Evolutionary conservation across 2,329 filamentous ascomycete genomes (phyloP).

Genomic region (Alternaria longipes): DNA sequence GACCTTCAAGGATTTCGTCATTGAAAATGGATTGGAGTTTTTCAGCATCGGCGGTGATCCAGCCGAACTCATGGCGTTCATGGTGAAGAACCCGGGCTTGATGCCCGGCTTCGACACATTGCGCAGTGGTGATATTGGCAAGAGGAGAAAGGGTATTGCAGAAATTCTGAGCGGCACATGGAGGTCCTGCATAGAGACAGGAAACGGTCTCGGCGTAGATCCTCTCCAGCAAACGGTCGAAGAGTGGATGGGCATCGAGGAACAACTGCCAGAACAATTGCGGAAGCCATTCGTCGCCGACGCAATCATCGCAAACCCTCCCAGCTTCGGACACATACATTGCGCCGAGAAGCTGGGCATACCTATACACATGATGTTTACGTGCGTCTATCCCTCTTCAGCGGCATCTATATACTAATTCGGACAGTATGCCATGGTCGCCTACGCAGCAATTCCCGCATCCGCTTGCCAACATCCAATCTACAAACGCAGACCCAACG

Average conservation of each 20-base stretch:
- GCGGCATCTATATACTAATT: constrained; percentile 9
- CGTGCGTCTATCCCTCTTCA: constrained; percentile 59
- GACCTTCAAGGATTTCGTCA: constrained; percentile 60
- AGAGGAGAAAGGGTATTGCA: constrained; percentile 76
- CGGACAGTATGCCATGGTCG: constrained; percentile 81
- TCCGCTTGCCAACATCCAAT: constrained; percentile 82
- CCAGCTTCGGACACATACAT: constrained; percentile 79
- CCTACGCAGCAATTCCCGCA: constrained; percentile 87
- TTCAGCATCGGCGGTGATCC: constrained; percentile 63
- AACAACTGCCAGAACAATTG: constrained; percentile 49
- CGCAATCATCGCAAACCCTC: constrained; percentile 80
- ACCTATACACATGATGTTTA: constrained; percentile 88
- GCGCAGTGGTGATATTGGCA: constrained; percentile 78
- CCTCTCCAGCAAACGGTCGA: constrained; percentile 64
- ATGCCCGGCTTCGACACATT: constrained; percentile 84
- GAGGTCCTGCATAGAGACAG: constrained; percentile 83
- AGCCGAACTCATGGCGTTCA: constrained; percentile 72
- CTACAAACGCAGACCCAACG: constrained; percentile 77
- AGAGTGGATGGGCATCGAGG: constrained; percentile 55
- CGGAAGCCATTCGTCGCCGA: constrained; percentile 79
- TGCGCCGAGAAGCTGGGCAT: constrained; percentile 78
- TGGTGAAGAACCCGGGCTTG: constrained; percentile 87
- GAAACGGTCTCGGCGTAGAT: constrained; percentile 67
- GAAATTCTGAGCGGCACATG: constrained; percentile 86
- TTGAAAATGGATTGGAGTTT: constrained; percentile 60